Percentiles rank a stretch among this genome's conserved stretches.
These are phyloP conservation scores for Ajuga chamaepitys DNA, from an alignment of 257 asterid genomes.

Conservation along the genomic window DNA sequence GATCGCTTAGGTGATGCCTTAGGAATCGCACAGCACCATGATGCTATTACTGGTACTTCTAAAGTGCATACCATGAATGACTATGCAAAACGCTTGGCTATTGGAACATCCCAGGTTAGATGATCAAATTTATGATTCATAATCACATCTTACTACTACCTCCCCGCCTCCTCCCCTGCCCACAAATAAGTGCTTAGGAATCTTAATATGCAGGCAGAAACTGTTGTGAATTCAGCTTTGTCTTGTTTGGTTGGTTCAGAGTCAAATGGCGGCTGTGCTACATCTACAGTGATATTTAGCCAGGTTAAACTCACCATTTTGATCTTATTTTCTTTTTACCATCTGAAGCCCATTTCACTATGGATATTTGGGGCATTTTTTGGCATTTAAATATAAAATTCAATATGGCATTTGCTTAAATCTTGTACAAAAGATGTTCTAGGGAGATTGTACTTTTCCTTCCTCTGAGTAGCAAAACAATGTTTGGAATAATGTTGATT, in stretches of 20 bases:
- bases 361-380: neutral
- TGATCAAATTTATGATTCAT: neutral
- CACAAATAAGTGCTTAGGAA: neutral
- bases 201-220: slow-evolving; percentile 45
- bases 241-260: slow-evolving; percentile 54
- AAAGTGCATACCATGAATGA: slow-evolving; percentile 84
- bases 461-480: neutral
- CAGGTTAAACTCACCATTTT: slow-evolving; percentile 40
- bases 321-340: neutral
- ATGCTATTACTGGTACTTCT: slow-evolving; percentile 81
- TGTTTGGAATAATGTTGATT: too few relatives aligned
- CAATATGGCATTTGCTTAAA: neutral
- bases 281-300: slow-evolving; percentile 33
- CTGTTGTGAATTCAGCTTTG: slow-evolving; percentile 51
- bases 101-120: slow-evolving; percentile 65
- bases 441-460: neutral
- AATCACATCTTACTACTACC: neutral
- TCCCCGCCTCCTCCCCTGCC: neutral
- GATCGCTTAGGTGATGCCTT: slow-evolving; percentile 62
- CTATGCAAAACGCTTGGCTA: slow-evolving; percentile 79
- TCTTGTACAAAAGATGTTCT: neutral
- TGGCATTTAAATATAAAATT: neutral
- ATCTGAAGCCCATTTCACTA: neutral
- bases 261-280: slow-evolving; percentile 30
- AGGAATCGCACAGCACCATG: slow-evolving; percentile 85